Base-by-base conservation (phyloP, 148 eudicot species). In the Diospyros lotus region DNA sequence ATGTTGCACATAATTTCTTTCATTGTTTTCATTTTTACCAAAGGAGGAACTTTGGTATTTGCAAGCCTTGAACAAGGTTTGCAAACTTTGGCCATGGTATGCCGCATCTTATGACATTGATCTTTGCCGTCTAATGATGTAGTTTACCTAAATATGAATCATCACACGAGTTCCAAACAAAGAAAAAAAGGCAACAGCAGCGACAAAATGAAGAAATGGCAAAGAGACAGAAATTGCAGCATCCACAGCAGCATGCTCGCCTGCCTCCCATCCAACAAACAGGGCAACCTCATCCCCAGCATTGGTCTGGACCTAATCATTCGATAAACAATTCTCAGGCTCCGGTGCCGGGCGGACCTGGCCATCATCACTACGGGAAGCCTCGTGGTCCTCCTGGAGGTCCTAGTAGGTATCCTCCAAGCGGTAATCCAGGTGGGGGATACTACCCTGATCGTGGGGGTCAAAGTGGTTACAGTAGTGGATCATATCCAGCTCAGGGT, bases 91-190 rank as follows among this genome's bases (percentile, higher is more conserved):
- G 41, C 38, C 60, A 66, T 39, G 50, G 41, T 17, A 61, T 39
- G 41, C 46, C 18, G 43, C 3, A 41, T 66, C 2, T 14, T 44
- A 5, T 64, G 59, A 39, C 28, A 9, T 28, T 77, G 55, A 51
- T 54, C 62, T 66, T 2, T 17, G 43, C 6, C 62, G 60, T 78
- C 28, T 44, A 10, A 55, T 66, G 3, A 18, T 58, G n/a, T 41
- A 92, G 94, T 81, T 83, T 92, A 73, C 94, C 97, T 10, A 92
- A 86, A 71, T 92, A 92, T 58, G 94, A 92, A 70, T 74, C 97
- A 18, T 92, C 97, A 5, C 97, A 92, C 43, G 94, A 88, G 79
- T 89, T 88, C 83, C 94, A 92, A 64, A 88, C 92, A 56, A 89
- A 85, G 87, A 88, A 86, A 84, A 88, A 83, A 80, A 88, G 94